phyloP scores from a whole-genome alignment of 2,329 filamentous ascomycete genomes.

The Pezicula radicicola region DNA sequence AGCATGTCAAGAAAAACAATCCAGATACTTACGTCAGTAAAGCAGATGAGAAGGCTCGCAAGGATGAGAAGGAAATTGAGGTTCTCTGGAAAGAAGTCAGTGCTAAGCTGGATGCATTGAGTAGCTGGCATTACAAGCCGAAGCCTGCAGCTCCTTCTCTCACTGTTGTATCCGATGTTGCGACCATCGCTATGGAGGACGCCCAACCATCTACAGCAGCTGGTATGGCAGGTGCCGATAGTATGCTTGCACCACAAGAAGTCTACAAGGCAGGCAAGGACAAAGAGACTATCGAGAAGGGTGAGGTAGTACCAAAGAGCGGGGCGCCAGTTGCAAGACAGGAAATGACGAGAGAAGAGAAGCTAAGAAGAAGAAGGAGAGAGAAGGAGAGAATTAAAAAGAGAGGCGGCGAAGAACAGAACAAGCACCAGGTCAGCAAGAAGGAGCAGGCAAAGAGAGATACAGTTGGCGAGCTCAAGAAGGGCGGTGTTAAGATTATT shows the following conservation, averaged over 20 bases:
- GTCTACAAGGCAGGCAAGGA: constrained; percentile 80
- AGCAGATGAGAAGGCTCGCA: constrained; percentile 76
- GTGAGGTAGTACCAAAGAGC: constrained; percentile 74
- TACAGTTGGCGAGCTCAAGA: constrained; percentile 58
- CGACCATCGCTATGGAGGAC: constrained; percentile 93
- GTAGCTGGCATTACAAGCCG: constrained; percentile 93
- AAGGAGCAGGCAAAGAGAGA: constrained; percentile 54
- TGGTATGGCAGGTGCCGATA: constrained; percentile 64
- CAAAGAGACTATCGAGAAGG: constrained; percentile 49
- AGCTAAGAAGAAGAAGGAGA: constrained; percentile 69
- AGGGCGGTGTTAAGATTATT: constrained; percentile 88
- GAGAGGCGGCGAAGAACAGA: constrained; percentile 48
- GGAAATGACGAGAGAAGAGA: constrained; percentile 87
- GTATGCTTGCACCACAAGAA: constrained; percentile 89
- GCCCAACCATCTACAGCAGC: constrained; percentile 81
- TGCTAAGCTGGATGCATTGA: constrained; percentile 80
- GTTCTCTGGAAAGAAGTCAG: constrained; percentile 79
- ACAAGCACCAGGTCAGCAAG: constrained; percentile 50
- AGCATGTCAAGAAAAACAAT: constrained; percentile 76
- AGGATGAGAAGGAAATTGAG: constrained; percentile 81
- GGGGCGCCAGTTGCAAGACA: constrained; percentile 76
- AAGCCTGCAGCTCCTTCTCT: constrained; percentile 79
- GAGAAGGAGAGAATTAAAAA: constrained; percentile 85
- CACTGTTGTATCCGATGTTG: constrained; percentile 84
- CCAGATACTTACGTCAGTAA: constrained; percentile 76